phyloP scores from a whole-genome alignment of 2,329 filamentous ascomycete genomes.

The Parasarocladium wereldwijsianum region DNA sequence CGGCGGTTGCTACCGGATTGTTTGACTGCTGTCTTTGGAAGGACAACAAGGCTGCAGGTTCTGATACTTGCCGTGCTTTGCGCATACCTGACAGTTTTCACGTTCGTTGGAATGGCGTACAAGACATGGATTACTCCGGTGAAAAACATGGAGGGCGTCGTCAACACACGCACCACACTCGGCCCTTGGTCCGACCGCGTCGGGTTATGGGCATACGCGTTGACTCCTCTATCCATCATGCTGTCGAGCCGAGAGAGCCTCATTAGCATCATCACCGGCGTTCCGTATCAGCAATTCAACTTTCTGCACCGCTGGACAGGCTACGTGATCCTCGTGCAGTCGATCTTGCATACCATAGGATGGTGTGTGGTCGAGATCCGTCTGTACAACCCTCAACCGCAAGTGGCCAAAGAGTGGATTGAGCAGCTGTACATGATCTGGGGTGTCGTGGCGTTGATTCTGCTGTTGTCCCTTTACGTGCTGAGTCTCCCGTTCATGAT shows the following conservation, averaged over 20 bases:
- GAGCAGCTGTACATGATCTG: slow-evolving; percentile 55
- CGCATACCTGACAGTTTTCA: slow-evolving; percentile 52
- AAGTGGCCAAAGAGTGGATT: slow-evolving; percentile 40
- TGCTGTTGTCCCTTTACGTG: slow-evolving; percentile 46
- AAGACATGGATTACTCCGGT: slow-evolving; percentile 57
- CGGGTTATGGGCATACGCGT: slow-evolving; percentile 56
- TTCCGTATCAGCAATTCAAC: slow-evolving; percentile 65
- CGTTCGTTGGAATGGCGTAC: slow-evolving; percentile 55
- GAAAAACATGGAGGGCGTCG: slow-evolving; percentile 33
- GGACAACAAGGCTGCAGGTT: slow-evolving; percentile 54
- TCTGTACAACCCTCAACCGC: slow-evolving; percentile 60
- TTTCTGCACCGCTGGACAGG: slow-evolving; percentile 67
- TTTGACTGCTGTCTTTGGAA: slow-evolving; percentile 43
- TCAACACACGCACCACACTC: slow-evolving; percentile 50
- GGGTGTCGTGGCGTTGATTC: slow-evolving; percentile 53
- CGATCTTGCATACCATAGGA: slow-evolving; percentile 51
- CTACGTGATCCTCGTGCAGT: slow-evolving; percentile 56
- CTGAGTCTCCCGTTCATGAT: slow-evolving; percentile 44
- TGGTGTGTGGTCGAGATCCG: slow-evolving; percentile 54
- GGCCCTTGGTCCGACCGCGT: slow-evolving; percentile 56
- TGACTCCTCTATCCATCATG: slow-evolving; percentile 56
- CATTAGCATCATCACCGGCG: slow-evolving; percentile 53
- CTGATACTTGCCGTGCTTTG: slow-evolving; percentile 40
- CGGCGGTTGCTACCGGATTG: slow-evolving; percentile 47
- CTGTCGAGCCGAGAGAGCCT: slow-evolving; percentile 56